Base-by-base conservation (phyloP, 1,284 basidiomycete genomes). In the Chalciporus sp. region DNA sequence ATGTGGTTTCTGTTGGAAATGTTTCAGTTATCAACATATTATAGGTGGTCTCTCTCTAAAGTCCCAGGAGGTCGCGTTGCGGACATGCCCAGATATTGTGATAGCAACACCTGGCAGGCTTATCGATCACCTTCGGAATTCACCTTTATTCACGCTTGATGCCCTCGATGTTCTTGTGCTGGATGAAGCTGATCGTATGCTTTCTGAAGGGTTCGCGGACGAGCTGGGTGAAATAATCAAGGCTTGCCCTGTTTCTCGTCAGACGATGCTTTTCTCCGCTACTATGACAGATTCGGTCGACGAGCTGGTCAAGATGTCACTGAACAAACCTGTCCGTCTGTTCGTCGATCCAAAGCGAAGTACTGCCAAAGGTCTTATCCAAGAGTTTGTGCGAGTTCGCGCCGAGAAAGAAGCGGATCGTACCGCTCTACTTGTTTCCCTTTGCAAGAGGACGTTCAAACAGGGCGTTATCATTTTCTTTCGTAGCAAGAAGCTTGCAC, bases 281-380 rank as follows among this genome's bases (percentile, higher is more conserved):
- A 99, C 96, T 1, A 98, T 98, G 90, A 97, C 94, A 2, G 96
- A 98, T 72, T 90, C 90, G 1, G 91, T 99, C 8, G 94, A 98
- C 65, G 90, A 95, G 67, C 83, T 99, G 42, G 91, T 98, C 53
- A 86, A 86, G 64, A 90, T 98, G 80, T 94, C 92, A 16, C 78
- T 99, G 46, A 88, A 93, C 68, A 92, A 89, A 68, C 96, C 96
- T 3, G 92, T 96, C 23, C 84, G 95, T 40, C 80, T 99, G 27
- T 98, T 98, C 70, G 95, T 99, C 31, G 96, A 99, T 68, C 93
- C 94, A 7, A 95, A 95, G 70, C 84, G 91, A 52, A 87, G 82
- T 37, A 96, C 93, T 0, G 94, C 95, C 12, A 84, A 86, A 43
- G 90, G 90, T n/a, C 82, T 99, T 27, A 75, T 94, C 2, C 97